phyloP scores from a whole-genome alignment of 2,329 filamentous ascomycete genomes.

The Aspergillus quadricinctus region DNA sequence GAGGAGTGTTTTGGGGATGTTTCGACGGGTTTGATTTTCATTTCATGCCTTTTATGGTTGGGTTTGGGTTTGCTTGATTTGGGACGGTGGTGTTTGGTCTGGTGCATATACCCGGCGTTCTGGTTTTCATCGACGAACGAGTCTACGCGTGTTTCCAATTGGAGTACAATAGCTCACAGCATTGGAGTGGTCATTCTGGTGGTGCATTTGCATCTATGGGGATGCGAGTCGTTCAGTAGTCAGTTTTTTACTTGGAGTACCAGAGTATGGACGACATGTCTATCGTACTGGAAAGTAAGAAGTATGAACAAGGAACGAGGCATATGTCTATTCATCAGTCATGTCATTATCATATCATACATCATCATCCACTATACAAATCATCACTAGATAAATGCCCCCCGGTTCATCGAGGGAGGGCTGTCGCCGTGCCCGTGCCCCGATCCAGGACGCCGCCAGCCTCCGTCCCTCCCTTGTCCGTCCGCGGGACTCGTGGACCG shows the following conservation, averaged over 20 bases:
- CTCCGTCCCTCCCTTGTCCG: no score
- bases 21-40: slow-evolving; percentile 18
- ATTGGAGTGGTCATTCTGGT: not conserved
- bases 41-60: not conserved
- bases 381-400: slow-evolving; percentile 9
- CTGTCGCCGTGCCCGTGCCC: not conserved
- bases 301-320: not conserved
- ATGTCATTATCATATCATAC: slow-evolving; percentile 7
- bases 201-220: no score
- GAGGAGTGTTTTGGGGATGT: slow-evolving; percentile 59
- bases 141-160: not conserved
- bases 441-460: slow-evolving; percentile 25
- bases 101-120: not conserved
- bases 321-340: not conserved
- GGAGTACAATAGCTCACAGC: not conserved
- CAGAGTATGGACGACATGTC: no score
- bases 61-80: not conserved
- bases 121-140: not conserved
- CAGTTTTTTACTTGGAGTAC: no score
- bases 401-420: not conserved
- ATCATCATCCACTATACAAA: slow-evolving; percentile 2
- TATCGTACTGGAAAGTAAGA: no score
- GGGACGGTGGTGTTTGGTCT: not conserved
- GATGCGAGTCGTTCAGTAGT: no score
- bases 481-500: slow-evolving; percentile 8